Evolutionary conservation across 371 early-diverging fungal species (phyloP), one percentile per base, ranked within the genome.

Genomic region (Apophysomyces sp.): DNA sequence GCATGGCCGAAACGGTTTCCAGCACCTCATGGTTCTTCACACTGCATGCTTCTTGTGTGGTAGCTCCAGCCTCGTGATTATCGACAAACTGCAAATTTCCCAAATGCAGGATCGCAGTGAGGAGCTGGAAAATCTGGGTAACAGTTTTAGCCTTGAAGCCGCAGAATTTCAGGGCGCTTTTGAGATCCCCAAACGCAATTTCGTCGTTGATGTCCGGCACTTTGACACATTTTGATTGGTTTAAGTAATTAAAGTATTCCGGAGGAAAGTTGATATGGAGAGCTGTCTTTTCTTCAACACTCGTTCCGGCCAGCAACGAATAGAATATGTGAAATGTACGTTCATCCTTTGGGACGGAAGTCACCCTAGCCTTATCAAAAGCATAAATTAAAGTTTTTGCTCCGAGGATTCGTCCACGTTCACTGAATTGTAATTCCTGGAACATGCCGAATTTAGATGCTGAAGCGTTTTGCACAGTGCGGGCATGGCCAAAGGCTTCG

Each of bases 321-420:
- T 94, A 92, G 70, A 96, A 94, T 44, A 94, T 82, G 73, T 95
- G 89, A 71, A 92, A 95, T 31, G 88, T 88, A 52, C 90, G 77
- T 55, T 66, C 65, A 57, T 85, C 87, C n/a, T 82, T 59, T 27
- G 73, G 75, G 13, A 79, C 73, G 12, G 79, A 67, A 12, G 88
- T 86, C 2, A 94, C 86, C 52, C 95, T 80, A 56, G 85, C 74
- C 41, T 89, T 84, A 70, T 99, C 98, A 41, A 98, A 86, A 21
- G 93, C 83, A 72, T 91, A 98, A 12, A 92, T 88, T 36, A 97
- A 79, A 2, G 89, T 73, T 74, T 94, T 94, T 44, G 89, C 82
- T 57, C 98, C 96, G 21, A 89, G 68, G 63, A 99, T 86, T n/a
- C 88, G 86, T 18, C 97, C 95, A 28, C 88, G 80, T 39, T 84